A percentile compares a stretch with the other conserved stretches of the same genome.
Conservation (phyloP, 495 filamentous ascomycete species). For the Podospora bellae-mahoneyi region DNA sequence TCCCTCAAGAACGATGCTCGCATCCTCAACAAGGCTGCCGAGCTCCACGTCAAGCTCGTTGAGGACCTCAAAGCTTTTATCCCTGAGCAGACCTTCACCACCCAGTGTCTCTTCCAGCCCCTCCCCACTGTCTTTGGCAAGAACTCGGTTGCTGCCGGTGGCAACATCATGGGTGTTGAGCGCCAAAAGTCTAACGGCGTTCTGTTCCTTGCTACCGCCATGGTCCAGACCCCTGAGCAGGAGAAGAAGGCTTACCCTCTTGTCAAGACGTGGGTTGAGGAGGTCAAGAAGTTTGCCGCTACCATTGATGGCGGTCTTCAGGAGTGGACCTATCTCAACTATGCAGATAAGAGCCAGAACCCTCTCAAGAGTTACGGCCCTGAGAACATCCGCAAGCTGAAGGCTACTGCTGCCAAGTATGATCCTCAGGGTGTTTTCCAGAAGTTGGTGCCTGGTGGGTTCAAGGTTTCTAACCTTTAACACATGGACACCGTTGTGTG, state of each 20-base stretch:
- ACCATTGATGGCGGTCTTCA: constrained; percentile 22
- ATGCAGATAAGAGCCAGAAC: constrained; percentile 44
- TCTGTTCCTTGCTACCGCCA: constrained; percentile 18
- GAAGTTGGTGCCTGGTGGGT: constrained; percentile 39
- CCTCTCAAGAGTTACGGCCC: constrained; percentile 48
- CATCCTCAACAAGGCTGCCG: constrained; percentile 25
- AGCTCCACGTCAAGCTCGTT: constrained; percentile 26
- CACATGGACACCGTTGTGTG: background rate
- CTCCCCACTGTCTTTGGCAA: constrained; percentile 40
- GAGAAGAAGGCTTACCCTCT: constrained; percentile 15
- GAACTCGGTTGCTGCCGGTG: constrained; percentile 44
- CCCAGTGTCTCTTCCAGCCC: constrained; percentile 49
- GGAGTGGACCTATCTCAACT: constrained; percentile 37
- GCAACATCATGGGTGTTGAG: constrained; percentile 53
- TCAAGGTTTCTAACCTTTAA: constrained; percentile 27
- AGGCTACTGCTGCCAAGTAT: constrained; percentile 42
- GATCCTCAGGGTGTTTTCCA: constrained; percentile 52
- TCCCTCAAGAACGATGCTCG: constrained; percentile 29
- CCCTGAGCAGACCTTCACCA: constrained; percentile 33
- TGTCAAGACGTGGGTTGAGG: constrained; percentile 17
- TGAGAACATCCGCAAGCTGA: constrained; percentile 40
- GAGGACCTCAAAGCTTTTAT: constrained; percentile 21
- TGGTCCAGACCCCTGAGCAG: constrained; percentile 27
- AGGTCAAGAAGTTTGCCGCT: constrained; percentile 20
- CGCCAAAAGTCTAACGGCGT: constrained; percentile 32